Conservation (phyloP, 2,329 filamentous ascomycete species). For the Penicillium digitatum region DNA sequence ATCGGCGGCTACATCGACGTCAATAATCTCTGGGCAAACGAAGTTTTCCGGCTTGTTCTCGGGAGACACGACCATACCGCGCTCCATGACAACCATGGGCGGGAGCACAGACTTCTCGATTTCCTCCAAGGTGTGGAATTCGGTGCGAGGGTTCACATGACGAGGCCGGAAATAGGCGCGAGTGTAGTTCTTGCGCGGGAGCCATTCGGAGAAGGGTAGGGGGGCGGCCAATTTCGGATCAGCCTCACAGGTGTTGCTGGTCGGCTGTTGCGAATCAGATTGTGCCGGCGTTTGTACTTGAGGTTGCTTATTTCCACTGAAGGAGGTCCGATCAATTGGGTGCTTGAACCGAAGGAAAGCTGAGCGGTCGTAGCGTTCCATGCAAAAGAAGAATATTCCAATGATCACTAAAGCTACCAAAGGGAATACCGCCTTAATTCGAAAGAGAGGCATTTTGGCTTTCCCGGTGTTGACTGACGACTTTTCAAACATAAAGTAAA, state of each 20-base stretch:
- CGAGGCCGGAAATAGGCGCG: slow-evolving; percentile 42
- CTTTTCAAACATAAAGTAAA: slow-evolving; percentile 35
- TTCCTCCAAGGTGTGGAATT: slow-evolving; percentile 40
- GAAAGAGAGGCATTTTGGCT: slow-evolving; percentile 39
- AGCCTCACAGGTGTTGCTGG: slow-evolving; percentile 31
- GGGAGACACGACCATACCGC: slow-evolving; percentile 37
- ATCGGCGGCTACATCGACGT: slow-evolving; percentile 41
- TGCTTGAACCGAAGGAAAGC: slow-evolving; percentile 37
- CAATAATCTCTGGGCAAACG: slow-evolving; percentile 40
- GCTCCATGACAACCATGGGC: slow-evolving; percentile 38
- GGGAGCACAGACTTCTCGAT: slow-evolving; percentile 38
- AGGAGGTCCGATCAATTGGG: slow-evolving; percentile 30
- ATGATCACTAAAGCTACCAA: slow-evolving; percentile 38
- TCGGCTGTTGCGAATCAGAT: slow-evolving; percentile 20
- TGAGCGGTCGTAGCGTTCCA: slow-evolving; percentile 39
- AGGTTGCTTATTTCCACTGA: slow-evolving; percentile 12
- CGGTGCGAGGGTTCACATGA: slow-evolving; percentile 33
- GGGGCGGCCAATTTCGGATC: slow-evolving; percentile 35
- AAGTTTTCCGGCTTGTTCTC: slow-evolving; percentile 31
- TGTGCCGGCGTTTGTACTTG: slow-evolving; percentile 13
- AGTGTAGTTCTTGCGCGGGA: slow-evolving; percentile 44
- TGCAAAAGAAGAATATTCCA: slow-evolving; percentile 40
- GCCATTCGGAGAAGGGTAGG: slow-evolving; percentile 41
- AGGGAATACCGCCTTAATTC: slow-evolving; percentile 39
- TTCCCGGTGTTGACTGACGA: slow-evolving; percentile 20